Evolutionary conservation across 495 filamentous ascomycete species (phyloP).

Genomic region (Patellaria atrata): DNA sequence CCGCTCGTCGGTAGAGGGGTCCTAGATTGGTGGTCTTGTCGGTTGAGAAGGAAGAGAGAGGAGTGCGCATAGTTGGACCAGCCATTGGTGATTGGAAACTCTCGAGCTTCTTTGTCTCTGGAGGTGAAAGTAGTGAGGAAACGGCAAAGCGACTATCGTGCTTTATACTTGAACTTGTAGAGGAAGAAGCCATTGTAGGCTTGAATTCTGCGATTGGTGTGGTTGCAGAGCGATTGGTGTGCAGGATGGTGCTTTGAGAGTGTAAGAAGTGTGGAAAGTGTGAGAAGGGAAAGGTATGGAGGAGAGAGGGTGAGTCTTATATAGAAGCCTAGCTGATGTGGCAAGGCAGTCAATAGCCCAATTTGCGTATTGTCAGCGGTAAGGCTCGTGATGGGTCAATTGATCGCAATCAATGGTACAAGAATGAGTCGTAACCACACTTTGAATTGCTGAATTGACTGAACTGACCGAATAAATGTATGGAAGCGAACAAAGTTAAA

Average conservation of each 20-base stretch:
- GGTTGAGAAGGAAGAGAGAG: slow-evolving; percentile 18
- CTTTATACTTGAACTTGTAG: too few relatives aligned
- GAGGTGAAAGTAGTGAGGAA: slow-evolving; percentile 20
- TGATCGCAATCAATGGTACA: too few relatives aligned
- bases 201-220: slow-evolving; percentile 6
- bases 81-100: slow-evolving; percentile 16
- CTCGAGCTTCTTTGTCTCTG: slow-evolving; percentile 18
- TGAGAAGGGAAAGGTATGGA: neutral
- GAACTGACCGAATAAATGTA: too few relatives aligned
- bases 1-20: slow-evolving; percentile 4
- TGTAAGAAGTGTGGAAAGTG: slow-evolving; percentile 2
- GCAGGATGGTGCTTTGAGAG: too few relatives aligned
- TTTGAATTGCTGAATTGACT: slow-evolving; percentile 1
- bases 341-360: slow-evolving; percentile 7
- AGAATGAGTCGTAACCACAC: neutral
- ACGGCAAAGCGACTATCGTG: slow-evolving; percentile 15
- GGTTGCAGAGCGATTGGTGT: neutral
- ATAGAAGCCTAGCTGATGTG: too few relatives aligned
- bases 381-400: neutral
- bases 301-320: too few relatives aligned
- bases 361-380: neutral
- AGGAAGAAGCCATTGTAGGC: slow-evolving; percentile 13
- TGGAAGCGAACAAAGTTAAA: too few relatives aligned
- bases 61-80: slow-evolving; percentile 10
- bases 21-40: too few relatives aligned